Evolutionary conservation across 441 rosid species (phyloP).

Genomic region (Euphorbia schlechtendalii): DNA sequence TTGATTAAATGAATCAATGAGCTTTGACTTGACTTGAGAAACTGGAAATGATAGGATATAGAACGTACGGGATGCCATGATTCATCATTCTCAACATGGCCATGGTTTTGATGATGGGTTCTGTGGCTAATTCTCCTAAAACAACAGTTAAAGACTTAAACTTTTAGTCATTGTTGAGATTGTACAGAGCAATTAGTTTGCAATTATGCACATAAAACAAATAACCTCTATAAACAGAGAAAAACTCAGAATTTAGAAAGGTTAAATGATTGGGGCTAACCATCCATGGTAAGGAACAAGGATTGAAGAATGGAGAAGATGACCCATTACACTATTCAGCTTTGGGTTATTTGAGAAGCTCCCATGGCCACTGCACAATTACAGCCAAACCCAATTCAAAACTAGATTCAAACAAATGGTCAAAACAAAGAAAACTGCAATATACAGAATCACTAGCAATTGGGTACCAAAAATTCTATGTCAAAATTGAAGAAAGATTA

Average conservation of each 20-base stretch:
- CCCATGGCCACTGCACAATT: constrained; percentile 71
- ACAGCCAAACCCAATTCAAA: too few relatives aligned
- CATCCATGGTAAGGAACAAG: constrained; percentile 98
- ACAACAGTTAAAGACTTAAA: too few relatives aligned
- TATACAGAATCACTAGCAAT: too few relatives aligned
- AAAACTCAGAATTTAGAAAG: not conserved
- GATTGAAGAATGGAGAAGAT: constrained; percentile 82
- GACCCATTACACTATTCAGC: constrained; percentile 79
- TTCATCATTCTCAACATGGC: constrained; percentile 94
- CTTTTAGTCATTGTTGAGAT: not conserved
- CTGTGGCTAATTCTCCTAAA: constrained; percentile 95
- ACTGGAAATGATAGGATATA: not conserved
- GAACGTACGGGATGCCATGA: constrained; percentile 85
- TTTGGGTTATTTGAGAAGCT: constrained; percentile 78
- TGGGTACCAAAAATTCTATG: too few relatives aligned
- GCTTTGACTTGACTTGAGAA: not conserved
- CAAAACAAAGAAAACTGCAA: not conserved
- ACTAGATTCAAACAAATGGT: not conserved
- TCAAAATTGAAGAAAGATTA: too few relatives aligned
- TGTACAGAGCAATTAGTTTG: not conserved
- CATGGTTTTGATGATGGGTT: constrained; percentile 92
- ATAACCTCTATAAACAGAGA: not conserved
- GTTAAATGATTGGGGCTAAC: constrained; percentile 24
- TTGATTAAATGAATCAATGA: not conserved
- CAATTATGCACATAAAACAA: not conserved